Conservation (phyloP, 2,329 filamentous ascomycete genomes). For the Verticillium nonalfalfae region DNA sequence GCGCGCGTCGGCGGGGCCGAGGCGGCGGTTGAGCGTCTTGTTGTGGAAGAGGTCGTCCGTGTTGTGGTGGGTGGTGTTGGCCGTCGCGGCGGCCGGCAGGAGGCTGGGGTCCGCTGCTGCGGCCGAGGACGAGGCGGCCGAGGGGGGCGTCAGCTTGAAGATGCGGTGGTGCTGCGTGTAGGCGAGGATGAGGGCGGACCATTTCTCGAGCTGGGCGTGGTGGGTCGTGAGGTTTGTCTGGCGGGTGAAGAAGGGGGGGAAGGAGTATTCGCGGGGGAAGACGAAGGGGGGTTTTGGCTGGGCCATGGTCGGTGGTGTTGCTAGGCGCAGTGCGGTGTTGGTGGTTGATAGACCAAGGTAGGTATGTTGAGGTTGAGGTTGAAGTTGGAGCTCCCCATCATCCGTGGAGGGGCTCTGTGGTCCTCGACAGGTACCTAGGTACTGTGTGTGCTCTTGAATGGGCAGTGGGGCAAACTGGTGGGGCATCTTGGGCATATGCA, state of each 20-base stretch:
- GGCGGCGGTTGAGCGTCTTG: conserved; percentile 41
- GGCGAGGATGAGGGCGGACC: conserved; percentile 76
- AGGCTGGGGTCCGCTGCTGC: conserved; percentile 23
- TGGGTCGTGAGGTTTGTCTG: conserved; percentile 70
- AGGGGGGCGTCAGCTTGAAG: conserved; percentile 64
- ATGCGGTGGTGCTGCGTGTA: conserved; percentile 76
- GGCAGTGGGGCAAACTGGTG: too few species aligned
- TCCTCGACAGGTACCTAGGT: too few species aligned
- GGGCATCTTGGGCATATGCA: too few species aligned
- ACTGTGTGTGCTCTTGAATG: too few species aligned
- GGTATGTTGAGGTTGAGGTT: not conserved
- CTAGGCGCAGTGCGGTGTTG: not conserved
- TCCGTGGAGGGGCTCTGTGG: not conserved
- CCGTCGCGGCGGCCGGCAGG: too few species aligned
- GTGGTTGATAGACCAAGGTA: too few species aligned
- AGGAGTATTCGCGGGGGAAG: conserved; percentile 63
- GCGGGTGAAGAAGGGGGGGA: conserved; percentile 80
- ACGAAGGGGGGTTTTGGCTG: conserved; percentile 29
- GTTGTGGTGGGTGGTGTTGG: too few species aligned
- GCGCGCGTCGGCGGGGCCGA: conserved; percentile 43
- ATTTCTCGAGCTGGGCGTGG: conserved; percentile 73
- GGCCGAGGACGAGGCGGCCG: conserved; percentile 28
- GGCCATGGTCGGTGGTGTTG: conserved; percentile 2
- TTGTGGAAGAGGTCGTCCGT: conserved; percentile 51
- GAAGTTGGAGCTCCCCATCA: not conserved